Evolutionary conservation across 495 filamentous ascomycete genomes (phyloP), one percentile per base, ranked within the genome.

Genomic region (Cetradonia linearis): DNA sequence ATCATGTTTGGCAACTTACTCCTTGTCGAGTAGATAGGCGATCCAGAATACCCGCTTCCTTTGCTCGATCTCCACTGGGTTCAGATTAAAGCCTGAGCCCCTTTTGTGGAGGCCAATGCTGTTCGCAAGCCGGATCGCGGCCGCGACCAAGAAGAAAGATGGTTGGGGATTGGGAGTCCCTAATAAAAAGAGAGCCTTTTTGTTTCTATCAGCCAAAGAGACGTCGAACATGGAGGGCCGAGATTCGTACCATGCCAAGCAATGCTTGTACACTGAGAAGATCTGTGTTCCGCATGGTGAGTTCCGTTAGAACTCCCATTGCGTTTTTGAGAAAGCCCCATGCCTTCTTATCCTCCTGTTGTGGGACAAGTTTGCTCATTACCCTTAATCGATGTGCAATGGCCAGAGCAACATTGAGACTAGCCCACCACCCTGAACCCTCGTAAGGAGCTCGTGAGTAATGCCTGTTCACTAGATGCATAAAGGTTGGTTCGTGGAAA

Each of bases 31-130:
- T 74, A 95, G 83, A 68, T 98, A 98, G 14, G 87, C 91, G 67
- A 98, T 96, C 93, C 93, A 98, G 67, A 97, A 98, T 3, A 97
- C 93, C 63, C 93, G 77, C 74, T 96, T 96, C 36, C 93, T 81
- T 72, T 98, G 93, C 70, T 98, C 94, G 48, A 91, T 86, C 69
- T 98, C 93, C 23, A 89, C 84, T 16, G 84, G 82, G 66, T 91
- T 95, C 46, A 98, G 76, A 61, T 91, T 91, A 71, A 97, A 96
- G 2, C 86, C 86, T 30, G 87, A 90, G 18, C 91, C 92, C 59
- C 87, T 81, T 71, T 96, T 96, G 73, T 98, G 93, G 48, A 98
- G 77, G 28, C 93, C 93, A 65, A 98, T 96, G 70, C 85, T 95
- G 67, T 96, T 91, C 16, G 93, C 88, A 16, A 95, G 77, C 56